Evolutionary conservation across 345 rosid genomes (phyloP).

Genomic region (Syzygium grande): DNA sequence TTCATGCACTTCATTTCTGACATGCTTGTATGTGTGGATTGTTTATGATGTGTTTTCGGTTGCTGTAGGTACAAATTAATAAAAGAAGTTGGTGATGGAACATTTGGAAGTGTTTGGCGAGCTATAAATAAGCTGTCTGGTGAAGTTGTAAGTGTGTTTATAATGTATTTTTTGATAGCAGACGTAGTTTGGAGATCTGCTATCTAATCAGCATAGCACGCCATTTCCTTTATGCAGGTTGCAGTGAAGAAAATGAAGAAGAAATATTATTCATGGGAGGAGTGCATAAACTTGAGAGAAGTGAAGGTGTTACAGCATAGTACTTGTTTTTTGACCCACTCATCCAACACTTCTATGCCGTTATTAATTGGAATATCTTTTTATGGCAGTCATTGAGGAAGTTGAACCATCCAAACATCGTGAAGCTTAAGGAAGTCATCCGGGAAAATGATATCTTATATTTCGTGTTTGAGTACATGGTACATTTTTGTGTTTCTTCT

Average conservation of each 20-base stretch:
- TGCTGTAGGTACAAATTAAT: constrained; percentile 62
- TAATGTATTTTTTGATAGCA: neutral
- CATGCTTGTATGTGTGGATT: neutral
- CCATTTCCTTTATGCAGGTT: constrained; percentile 38
- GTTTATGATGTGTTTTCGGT: neutral
- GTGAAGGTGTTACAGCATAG: constrained; percentile 54
- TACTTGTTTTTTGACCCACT: neutral
- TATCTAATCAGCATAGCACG: neutral
- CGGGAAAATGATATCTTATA: constrained; percentile 78
- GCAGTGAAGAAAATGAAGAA: constrained; percentile 97
- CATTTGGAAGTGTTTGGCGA: constrained; percentile 93
- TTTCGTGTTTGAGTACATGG: constrained; percentile 96
- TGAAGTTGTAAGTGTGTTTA: constrained; percentile 68
- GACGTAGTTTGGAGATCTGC: neutral
- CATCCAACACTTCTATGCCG: neutral
- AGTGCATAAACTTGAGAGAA: constrained; percentile 88
- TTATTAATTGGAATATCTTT: neutral
- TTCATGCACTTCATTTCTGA: neutral
- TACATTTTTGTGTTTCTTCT: constrained; percentile 8
- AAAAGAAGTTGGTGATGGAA: constrained; percentile 94
- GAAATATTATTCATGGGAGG: constrained; percentile 92
- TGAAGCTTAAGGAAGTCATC: constrained; percentile 96
- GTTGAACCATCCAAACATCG: constrained; percentile 93
- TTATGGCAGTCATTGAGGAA: constrained; percentile 57
- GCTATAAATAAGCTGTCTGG: constrained; percentile 73